Percentiles rank a stretch among this genome's conserved stretches.
Evolutionary conservation across 768 basidiomycete genomes (phyloP).

Genomic region (Tubosaeta brunneosetosa): DNA sequence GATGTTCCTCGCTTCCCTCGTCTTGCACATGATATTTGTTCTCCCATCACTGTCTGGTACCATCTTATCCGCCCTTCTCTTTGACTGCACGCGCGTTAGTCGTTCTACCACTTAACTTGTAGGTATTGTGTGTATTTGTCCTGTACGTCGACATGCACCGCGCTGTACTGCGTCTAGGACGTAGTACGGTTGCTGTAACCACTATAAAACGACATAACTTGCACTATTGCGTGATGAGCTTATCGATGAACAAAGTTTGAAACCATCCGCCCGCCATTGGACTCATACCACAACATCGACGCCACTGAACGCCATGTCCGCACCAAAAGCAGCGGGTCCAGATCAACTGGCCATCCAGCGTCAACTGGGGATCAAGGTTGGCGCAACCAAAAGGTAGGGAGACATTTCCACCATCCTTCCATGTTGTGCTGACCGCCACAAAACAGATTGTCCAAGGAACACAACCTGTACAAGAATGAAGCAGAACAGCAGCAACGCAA

Average conservation of each 20-base stretch:
- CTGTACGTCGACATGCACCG: slow-evolving; percentile 25
- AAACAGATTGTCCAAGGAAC: slow-evolving; percentile 64
- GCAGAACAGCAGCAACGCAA: slow-evolving; percentile 51
- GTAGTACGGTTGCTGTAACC: slow-evolving; percentile 26
- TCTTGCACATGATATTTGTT: slow-evolving; percentile 13
- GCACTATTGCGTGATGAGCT: neutral
- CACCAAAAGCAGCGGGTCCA: slow-evolving; percentile 9
- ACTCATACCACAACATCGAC: slow-evolving; percentile 10
- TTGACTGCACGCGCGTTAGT: slow-evolving; percentile 20
- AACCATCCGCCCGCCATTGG: neutral
- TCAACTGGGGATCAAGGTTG: slow-evolving; percentile 76
- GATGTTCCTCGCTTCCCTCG: slow-evolving; percentile 1
- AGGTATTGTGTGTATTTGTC: slow-evolving; percentile 32
- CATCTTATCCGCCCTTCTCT: slow-evolving; percentile 20
- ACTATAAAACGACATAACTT: slow-evolving; percentile 20
- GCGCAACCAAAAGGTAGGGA: slow-evolving; percentile 58
- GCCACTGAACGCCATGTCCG: slow-evolving; percentile 13
- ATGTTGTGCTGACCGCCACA: neutral
- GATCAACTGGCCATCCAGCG: slow-evolving; percentile 40
- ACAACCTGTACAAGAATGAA: slow-evolving; percentile 61
- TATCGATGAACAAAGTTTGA: slow-evolving; percentile 3
- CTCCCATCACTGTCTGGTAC: slow-evolving; percentile 19
- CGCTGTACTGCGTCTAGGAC: slow-evolving; percentile 29
- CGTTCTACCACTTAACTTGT: slow-evolving; percentile 26
- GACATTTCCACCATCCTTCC: slow-evolving; percentile 16